Conservation (phyloP, 179 eudicot species). For the Beta corolliflora region DNA sequence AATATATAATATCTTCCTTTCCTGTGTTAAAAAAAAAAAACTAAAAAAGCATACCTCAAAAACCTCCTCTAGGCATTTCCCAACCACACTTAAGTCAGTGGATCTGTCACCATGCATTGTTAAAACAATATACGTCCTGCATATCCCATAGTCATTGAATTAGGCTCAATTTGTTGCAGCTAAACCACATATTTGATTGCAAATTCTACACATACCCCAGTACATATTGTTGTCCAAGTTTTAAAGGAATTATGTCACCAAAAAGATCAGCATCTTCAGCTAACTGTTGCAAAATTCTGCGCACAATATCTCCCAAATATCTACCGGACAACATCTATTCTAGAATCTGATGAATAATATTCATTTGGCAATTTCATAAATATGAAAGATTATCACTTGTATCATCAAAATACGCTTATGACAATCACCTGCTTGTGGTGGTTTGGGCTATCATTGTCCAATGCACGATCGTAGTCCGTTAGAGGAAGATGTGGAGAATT, state of each 20-base stretch:
- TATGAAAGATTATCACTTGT: not conserved
- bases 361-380: not conserved
- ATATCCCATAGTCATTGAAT: not conserved
- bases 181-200: not conserved
- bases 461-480: slow-evolving; percentile 58
- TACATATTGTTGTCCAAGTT: slow-evolving; percentile 41
- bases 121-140: slow-evolving; percentile 61
- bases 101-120: slow-evolving; percentile 65
- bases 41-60: slow-evolving; percentile 42
- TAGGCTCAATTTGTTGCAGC: not conserved
- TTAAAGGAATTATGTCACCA: slow-evolving; percentile 53
- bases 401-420: slow-evolving; percentile 10
- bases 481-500: slow-evolving; percentile 56
- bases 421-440: slow-evolving; percentile 62
- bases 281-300: slow-evolving; percentile 63
- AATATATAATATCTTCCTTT: too few relatives aligned
- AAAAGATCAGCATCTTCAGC: slow-evolving; percentile 61
- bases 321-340: slow-evolving; percentile 93
- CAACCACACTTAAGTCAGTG: slow-evolving; percentile 46
- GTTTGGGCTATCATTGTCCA: slow-evolving; percentile 72
- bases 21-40: too few relatives aligned
- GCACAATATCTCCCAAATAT: slow-evolving; percentile 88
- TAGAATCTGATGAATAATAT: slow-evolving; percentile 40
- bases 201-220: slow-evolving; percentile 49
- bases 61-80: slow-evolving; percentile 36